Evolutionary conservation across 805 yeast species (phyloP).

Genomic region (Wickerhamomyces bovis): DNA sequence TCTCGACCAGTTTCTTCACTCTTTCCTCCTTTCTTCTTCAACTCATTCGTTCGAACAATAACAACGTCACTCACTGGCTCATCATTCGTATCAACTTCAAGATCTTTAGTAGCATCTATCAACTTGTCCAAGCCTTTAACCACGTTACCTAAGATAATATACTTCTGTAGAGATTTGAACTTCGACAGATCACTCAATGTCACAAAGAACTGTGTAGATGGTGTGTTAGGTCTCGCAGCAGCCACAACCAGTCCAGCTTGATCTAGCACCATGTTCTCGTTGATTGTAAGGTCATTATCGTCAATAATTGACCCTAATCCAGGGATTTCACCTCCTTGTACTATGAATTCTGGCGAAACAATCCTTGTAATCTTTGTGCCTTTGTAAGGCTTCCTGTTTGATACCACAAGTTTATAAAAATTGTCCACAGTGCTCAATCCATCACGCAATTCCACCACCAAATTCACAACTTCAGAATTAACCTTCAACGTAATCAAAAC

Average conservation of each 20-base stretch:
- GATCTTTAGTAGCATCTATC: not conserved
- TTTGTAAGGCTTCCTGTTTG: not conserved
- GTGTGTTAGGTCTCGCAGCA: not conserved
- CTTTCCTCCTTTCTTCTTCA: not conserved
- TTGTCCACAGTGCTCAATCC: not conserved
- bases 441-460: not conserved
- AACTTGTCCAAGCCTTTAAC: not conserved
- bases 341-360: conserved; percentile 1
- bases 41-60: not conserved
- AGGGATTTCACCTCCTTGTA: conserved; percentile 3
- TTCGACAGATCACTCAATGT: conserved; percentile 1
- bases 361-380: not conserved
- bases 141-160: not conserved
- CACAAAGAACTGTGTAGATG: conserved; percentile 1
- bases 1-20: too few species aligned
- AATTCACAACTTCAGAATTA: not conserved
- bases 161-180: not conserved
- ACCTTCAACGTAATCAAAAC: not conserved
- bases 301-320: not conserved
- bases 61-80: not conserved
- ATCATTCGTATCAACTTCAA: not conserved
- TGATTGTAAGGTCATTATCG: not conserved
- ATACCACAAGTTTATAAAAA: not conserved
- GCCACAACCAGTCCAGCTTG: not conserved
- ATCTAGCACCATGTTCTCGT: not conserved